A percentile compares a stretch with the other conserved stretches of the same genome.
These are phyloP conservation scores for Dothideomycetes sp. DNA, from an alignment of 2,329 filamentous ascomycete species.

Conservation along the genomic window DNA sequence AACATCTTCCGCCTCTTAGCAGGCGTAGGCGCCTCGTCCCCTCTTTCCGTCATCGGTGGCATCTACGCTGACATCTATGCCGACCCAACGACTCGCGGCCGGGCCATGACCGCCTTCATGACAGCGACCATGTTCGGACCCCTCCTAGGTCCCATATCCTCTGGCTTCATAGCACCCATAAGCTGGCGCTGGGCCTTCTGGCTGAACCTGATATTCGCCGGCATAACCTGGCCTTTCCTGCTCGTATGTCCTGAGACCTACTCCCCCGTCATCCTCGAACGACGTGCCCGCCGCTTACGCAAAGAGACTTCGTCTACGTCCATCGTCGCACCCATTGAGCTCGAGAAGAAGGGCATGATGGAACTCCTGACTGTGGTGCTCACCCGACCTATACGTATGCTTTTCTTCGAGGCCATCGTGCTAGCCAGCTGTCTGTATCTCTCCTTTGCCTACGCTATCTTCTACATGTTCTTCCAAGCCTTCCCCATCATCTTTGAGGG, in stretches of 20 bases:
- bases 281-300: slow-evolving; percentile 48
- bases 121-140: slow-evolving; percentile 56
- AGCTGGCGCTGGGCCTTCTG: slow-evolving; percentile 64
- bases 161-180: slow-evolving; percentile 50
- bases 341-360: slow-evolving; percentile 46
- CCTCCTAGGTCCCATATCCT: slow-evolving; percentile 54
- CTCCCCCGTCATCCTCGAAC: slow-evolving; percentile 28
- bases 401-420: slow-evolving; percentile 63
- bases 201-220: slow-evolving; percentile 59
- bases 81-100: slow-evolving; percentile 43
- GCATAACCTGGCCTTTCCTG: slow-evolving; percentile 47
- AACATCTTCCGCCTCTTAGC: slow-evolving; percentile 33
- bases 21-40: slow-evolving; percentile 33
- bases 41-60: slow-evolving; percentile 48
- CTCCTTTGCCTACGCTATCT: slow-evolving; percentile 49
- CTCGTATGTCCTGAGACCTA: slow-evolving; percentile 48
- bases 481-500: slow-evolving; percentile 55
- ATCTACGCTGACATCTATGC: slow-evolving; percentile 58
- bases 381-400: slow-evolving; percentile 62
- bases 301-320: slow-evolving; percentile 41
- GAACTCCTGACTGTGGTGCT: slow-evolving; percentile 60
- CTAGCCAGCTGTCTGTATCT: slow-evolving; percentile 61
- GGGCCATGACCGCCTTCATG: slow-evolving; percentile 55
- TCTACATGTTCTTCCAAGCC: slow-evolving; percentile 67
- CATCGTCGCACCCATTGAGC: slow-evolving; percentile 50